phyloP scores from a whole-genome alignment of 257 asterid species.

The Nicotiana otophora region DNA sequence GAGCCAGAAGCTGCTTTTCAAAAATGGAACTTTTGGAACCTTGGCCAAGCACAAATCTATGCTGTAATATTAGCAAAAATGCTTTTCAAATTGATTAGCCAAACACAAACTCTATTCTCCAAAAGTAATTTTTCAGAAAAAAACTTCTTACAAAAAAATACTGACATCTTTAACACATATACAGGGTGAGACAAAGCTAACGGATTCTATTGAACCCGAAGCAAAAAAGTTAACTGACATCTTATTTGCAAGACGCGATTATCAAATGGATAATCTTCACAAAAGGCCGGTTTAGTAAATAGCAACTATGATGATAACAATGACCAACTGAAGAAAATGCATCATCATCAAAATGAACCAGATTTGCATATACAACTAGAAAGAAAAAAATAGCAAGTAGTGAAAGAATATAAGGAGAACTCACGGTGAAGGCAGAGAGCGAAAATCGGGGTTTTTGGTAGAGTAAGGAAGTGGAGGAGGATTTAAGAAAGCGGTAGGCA shows the following conservation, averaged over 20 bases:
- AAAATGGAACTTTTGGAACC: too few species aligned
- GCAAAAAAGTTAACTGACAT: neutral
- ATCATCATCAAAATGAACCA: neutral
- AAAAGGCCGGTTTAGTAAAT: neutral
- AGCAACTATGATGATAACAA: neutral
- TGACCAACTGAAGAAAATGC: neutral
- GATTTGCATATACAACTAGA: neutral
- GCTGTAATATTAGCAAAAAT: too few species aligned
- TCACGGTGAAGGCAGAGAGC: slow-evolving; percentile 41
- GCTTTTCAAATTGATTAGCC: too few species aligned
- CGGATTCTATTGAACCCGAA: too few species aligned
- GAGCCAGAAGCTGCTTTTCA: too few species aligned
- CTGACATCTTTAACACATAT: too few species aligned
- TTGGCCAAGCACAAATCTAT: too few species aligned
- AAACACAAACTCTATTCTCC: too few species aligned
- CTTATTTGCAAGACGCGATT: neutral
- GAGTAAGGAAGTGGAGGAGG: slow-evolving; percentile 27
- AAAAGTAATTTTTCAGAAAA: too few species aligned
- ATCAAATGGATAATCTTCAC: neutral
- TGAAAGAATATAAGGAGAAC: slow-evolving; percentile 12
- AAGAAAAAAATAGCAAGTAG: neutral
- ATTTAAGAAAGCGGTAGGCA: slow-evolving; percentile 43
- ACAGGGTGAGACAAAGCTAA: too few species aligned
- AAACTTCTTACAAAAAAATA: too few species aligned
- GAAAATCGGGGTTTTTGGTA: slow-evolving; percentile 26